Base-by-base conservation (phyloP, 768 basidiomycete species). In the Phaeotremella skinneri region DNA sequence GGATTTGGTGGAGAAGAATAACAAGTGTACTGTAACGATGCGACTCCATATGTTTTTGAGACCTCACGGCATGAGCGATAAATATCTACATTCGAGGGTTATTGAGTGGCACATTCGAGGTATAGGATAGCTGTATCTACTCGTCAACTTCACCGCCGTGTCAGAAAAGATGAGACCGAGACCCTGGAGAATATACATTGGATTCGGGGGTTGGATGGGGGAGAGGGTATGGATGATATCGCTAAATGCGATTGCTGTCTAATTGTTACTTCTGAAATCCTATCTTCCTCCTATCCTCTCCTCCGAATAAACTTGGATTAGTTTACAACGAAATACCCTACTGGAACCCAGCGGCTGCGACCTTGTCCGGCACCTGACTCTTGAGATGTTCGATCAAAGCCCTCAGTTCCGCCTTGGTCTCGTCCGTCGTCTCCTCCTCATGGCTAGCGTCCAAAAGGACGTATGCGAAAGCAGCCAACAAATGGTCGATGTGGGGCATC, bases 371-470 rank as follows among this genome's bases (percentile, higher is more conserved):
- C 52, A 86, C 83, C 78, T 90, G 84, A 32, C 79, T 79, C 74
- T 88, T 88, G 73, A 99, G 80, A 55, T 83, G 82, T 25, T 79
- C 79, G 59, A 97, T 79, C 32, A 97, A 81, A 43, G 84, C 80
- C 62, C 91, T 84, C 67, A 99, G 79, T 74, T 90, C 85, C 23
- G 80, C 83, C 49, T 87, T 83, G 54, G 86, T 84, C 67, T 91
- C 89, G 45, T 88, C 86, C 9, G 86, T 85, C 63, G 96, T 79
- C 79, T 92, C 88, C 63, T 91, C 90, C 4, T 82, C 79, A 14
- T 78, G 81, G 51, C 69, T 84, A 21, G 90, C 89, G 69, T 91
- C 87, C 2, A 73, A 49, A 51, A 98, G 82, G 34, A 93, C 90
- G 72, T 85, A 81, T 20, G 83, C 84, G 69, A 97, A 96, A 37